Conservation (phyloP, 164 flowering plant genomes). For the Vitis rotundifolia region DNA sequence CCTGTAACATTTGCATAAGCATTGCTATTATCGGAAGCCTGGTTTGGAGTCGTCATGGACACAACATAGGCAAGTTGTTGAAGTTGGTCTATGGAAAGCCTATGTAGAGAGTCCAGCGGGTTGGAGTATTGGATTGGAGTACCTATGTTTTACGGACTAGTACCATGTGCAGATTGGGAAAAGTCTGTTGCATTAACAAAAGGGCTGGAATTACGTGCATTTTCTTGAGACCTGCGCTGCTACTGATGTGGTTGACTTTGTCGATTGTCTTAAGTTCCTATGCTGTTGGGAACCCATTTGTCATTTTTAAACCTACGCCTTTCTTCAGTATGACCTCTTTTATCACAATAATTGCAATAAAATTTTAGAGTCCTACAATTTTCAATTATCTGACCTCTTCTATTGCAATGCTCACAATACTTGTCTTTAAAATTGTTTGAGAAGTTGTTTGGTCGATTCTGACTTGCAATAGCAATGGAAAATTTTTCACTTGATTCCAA, state of each 20-base stretch:
- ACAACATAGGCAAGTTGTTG: no score
- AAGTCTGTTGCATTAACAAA: no score
- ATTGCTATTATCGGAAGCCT: no score
- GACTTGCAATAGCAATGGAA: neutral
- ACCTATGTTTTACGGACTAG: no score
- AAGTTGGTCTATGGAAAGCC: no score
- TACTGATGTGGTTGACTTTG: neutral
- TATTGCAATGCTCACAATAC: constrained; percentile 2
- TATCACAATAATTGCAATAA: neutral
- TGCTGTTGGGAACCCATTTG: neutral
- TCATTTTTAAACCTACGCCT: neutral
- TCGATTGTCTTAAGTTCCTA: neutral
- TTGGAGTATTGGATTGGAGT: no score
- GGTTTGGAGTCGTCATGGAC: no score
- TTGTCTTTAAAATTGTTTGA: neutral
- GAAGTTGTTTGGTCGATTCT: neutral
- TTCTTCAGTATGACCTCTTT: neutral
- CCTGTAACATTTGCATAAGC: no score
- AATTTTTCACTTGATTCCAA: neutral
- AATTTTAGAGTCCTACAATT: neutral
- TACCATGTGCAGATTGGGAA: no score
- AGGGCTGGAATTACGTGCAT: no score
- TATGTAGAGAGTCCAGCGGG: no score
- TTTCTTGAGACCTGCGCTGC: no score
- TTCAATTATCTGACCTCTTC: constrained; percentile 3